Conservation (phyloP, 2,329 filamentous ascomycete genomes). For the Pseudogymnoascus sp. region DNA sequence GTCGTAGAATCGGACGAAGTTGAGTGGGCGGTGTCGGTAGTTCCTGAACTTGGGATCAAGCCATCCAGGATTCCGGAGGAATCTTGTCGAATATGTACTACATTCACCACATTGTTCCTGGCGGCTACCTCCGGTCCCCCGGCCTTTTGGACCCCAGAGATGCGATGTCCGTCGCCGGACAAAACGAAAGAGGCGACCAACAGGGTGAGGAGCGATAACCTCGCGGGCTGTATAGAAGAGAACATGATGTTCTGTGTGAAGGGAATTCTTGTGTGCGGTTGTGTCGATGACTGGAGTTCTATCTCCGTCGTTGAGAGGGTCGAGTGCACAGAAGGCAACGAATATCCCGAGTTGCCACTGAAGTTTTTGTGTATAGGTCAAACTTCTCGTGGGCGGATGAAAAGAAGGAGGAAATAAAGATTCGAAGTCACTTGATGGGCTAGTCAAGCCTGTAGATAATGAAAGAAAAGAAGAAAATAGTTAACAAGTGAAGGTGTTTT, state of each 20-base stretch:
- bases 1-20: neutral
- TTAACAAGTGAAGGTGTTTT: neutral
- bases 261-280: neutral
- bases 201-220: neutral
- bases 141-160: neutral
- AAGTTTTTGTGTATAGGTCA: neutral
- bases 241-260: neutral
- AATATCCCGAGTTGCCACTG: neutral
- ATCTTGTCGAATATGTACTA: neutral
- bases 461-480: neutral
- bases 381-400: neutral
- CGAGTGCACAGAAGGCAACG: neutral
- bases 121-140: neutral
- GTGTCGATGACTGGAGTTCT: neutral
- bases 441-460: neutral
- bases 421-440: neutral
- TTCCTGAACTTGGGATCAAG: neutral
- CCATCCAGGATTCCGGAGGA: neutral
- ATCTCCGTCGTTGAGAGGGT: neutral
- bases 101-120: neutral
- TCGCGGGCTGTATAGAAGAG: conserved; percentile 3
- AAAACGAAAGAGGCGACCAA: neutral
- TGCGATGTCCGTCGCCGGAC: neutral
- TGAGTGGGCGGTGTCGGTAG: neutral
- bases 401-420: neutral